Evolutionary conservation across 176 grass and related monocot species (phyloP).

Genomic region (Tuctoria greenei): DNA sequence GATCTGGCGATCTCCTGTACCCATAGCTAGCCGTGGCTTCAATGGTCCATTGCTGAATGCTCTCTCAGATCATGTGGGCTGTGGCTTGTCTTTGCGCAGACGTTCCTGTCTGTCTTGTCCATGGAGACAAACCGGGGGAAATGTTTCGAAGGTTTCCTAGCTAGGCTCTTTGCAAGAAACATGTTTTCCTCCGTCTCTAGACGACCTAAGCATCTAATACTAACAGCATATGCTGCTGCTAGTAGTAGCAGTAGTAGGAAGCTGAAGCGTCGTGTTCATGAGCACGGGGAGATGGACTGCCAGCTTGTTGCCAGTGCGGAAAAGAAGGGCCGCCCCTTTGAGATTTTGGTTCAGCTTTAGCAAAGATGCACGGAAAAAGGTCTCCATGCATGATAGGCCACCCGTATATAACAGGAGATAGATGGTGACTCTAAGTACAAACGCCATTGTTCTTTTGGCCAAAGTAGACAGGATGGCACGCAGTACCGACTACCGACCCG

Average conservation of each 20-base stretch:
- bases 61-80: background rate
- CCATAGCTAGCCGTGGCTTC: background rate
- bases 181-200: background rate
- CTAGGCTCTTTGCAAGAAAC: constrained; percentile 8
- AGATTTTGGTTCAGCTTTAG: constrained; percentile 42
- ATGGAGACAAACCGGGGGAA: constrained; percentile 27
- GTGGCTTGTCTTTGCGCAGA: constrained; percentile 36
- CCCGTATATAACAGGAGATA: constrained; percentile 13
- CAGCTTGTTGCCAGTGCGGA: constrained; percentile 5
- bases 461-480: constrained; percentile 28
- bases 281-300: constrained; percentile 11
- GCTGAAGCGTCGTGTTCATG: background rate
- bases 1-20: no score
- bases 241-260: background rate
- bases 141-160: constrained; percentile 25
- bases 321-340: constrained; percentile 40
- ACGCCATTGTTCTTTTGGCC: background rate
- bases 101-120: constrained; percentile 35
- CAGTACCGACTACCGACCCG: background rate
- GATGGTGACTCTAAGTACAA: constrained; percentile 6
- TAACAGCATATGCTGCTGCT: background rate
- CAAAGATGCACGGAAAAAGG: constrained; percentile 22
- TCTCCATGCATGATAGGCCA: background rate
- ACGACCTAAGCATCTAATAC: background rate
- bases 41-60: background rate